phyloP scores from a whole-genome alignment of 2,329 filamentous ascomycete species.

The Albifimbria verrucaria region DNA sequence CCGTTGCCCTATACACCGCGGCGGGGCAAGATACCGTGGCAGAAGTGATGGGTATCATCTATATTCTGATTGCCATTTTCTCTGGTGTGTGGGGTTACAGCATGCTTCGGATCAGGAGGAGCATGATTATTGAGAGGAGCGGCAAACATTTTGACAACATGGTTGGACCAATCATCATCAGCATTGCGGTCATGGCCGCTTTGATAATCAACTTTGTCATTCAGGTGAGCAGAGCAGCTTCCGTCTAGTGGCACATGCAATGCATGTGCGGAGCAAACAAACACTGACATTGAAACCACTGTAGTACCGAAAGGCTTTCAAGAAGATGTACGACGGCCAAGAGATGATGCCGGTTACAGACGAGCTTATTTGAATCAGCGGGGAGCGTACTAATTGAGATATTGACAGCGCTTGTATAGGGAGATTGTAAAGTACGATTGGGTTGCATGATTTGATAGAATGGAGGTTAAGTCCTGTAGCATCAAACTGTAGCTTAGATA shows the following conservation, averaged over 20 bases:
- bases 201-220: constrained; percentile 86
- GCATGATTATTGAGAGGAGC: constrained; percentile 79
- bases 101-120: constrained; percentile 72
- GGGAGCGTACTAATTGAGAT: too few relatives aligned
- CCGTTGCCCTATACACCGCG: constrained; percentile 83
- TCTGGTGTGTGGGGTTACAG: constrained; percentile 83
- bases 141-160: constrained; percentile 92
- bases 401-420: too few relatives aligned
- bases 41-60: constrained; percentile 74
- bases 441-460: too few relatives aligned
- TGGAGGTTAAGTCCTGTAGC: too few relatives aligned
- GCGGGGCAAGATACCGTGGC: constrained; percentile 78
- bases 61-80: constrained; percentile 78
- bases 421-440: too few relatives aligned
- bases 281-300: background rate
- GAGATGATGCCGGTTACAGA: constrained; percentile 14
- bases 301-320: constrained; percentile 31
- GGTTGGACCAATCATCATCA: constrained; percentile 79
- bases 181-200: constrained; percentile 72
- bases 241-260: too few relatives aligned
- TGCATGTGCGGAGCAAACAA: background rate
- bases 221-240: constrained; percentile 66
- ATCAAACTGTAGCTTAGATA: too few relatives aligned
- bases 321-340: constrained; percentile 19
- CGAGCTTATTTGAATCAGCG: constrained; percentile 30